These are phyloP conservation scores for Aeminium ludgeri DNA, from an alignment of 495 filamentous ascomycete species.

Conservation along the genomic window DNA sequence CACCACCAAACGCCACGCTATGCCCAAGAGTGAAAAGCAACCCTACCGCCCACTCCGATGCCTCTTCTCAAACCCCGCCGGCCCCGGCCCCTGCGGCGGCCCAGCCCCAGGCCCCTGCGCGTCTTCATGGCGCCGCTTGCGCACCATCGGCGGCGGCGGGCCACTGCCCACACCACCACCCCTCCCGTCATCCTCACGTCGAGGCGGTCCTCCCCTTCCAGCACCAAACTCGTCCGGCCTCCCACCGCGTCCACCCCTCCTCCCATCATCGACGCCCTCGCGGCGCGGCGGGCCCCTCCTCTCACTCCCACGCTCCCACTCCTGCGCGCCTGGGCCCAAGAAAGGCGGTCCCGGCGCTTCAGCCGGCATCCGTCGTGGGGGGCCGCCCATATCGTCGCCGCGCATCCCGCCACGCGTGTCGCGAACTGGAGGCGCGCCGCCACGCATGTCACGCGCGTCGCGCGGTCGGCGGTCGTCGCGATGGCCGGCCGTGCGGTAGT, in stretches of 20 bases:
- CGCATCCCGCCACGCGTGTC: background rate
- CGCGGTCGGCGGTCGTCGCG: constrained; percentile 6
- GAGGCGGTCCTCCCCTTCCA: no score
- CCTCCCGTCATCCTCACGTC: constrained; percentile 8
- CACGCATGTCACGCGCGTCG: constrained; percentile 4
- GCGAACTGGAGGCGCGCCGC: background rate
- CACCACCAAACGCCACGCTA: no score
- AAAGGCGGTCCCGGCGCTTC: background rate
- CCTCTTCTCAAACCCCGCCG: constrained; percentile 7
- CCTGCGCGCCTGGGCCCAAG: constrained; percentile 1
- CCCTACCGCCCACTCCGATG: constrained; percentile 12
- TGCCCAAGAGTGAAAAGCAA: no score
- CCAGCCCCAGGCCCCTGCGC: no score
- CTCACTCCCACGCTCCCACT: constrained; percentile 1
- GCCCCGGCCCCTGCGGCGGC: no score
- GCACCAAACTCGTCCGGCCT: background rate
- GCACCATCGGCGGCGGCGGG: background rate
- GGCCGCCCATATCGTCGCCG: background rate
- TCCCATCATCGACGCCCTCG: constrained; percentile 2
- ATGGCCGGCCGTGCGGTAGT: background rate
- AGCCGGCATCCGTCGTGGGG: background rate
- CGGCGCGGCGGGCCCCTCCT: background rate
- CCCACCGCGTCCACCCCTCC: background rate
- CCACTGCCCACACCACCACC: constrained; percentile 1
- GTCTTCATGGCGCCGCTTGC: constrained; percentile 14